Evolutionary conservation across 768 basidiomycete species (phyloP).

Genomic region (Cystobasidium ongulense): DNA sequence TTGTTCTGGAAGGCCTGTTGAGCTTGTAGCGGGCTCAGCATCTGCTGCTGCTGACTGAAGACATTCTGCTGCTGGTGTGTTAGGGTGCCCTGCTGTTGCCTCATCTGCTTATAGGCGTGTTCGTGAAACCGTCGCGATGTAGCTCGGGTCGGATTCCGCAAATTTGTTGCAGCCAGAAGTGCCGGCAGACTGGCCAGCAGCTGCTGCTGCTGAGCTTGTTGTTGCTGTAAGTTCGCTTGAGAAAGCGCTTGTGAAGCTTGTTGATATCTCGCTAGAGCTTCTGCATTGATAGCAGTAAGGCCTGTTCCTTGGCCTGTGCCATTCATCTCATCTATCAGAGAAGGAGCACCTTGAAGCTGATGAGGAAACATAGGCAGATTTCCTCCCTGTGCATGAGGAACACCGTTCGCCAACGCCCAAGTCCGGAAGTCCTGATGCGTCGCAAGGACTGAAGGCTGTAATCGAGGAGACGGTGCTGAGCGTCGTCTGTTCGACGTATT

Average conservation of each 20-base stretch:
- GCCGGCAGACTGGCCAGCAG: not conserved
- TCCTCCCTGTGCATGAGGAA: conserved; percentile 17
- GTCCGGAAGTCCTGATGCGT: conserved; percentile 28
- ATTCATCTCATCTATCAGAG: not conserved
- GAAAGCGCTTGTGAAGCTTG: conserved; percentile 18
- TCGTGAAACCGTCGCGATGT: not conserved
- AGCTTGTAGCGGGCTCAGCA: not conserved
- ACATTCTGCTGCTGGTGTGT: conserved; percentile 10
- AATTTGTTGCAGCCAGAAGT: not conserved
- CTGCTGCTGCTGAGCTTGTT: conserved; percentile 26
- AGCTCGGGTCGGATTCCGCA: not conserved
- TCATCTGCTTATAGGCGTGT: not conserved
- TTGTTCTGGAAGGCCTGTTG: not conserved
- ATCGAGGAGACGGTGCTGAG: conserved; percentile 33
- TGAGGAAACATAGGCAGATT: not conserved
- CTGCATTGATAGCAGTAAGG: conserved; percentile 6
- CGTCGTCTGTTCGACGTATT: conserved; percentile 13
- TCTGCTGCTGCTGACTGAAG: not conserved
- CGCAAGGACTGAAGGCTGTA: conserved; percentile 19
- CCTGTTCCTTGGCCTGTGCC: not conserved
- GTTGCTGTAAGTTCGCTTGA: conserved; percentile 5
- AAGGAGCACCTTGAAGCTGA: not conserved
- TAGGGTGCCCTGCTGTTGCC: not conserved
- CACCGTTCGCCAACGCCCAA: conserved; percentile 31
- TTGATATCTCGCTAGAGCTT: conserved; percentile 18